These are phyloP conservation scores for Saksenaea oblongispora DNA, from an alignment of 371 early-diverging fungal species.

Conservation along the genomic window DNA sequence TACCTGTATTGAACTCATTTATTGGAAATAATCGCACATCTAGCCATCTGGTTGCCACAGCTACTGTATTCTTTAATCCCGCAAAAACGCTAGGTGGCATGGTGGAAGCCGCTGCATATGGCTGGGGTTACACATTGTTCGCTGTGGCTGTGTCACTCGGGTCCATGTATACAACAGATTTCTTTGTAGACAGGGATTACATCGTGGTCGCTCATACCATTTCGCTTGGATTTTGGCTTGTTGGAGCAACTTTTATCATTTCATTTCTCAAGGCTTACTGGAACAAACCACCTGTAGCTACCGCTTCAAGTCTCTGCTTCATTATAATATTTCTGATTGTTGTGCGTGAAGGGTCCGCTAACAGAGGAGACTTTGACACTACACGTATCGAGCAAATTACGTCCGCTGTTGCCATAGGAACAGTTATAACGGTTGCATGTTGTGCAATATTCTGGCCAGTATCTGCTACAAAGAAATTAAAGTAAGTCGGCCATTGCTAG, in stretches of 20 bases:
- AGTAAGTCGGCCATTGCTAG: constrained; percentile 19
- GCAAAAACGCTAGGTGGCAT: constrained; percentile 68
- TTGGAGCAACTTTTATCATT: constrained; percentile 59
- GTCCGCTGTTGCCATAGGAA: constrained; percentile 57
- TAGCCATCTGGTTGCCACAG: constrained; percentile 65
- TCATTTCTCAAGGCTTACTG: constrained; percentile 64
- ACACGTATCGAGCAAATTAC: constrained; percentile 59
- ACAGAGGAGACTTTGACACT: constrained; percentile 52
- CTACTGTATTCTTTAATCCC: constrained; percentile 72
- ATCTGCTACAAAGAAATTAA: constrained; percentile 59
- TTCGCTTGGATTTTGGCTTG: constrained; percentile 58
- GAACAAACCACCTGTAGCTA: constrained; percentile 65
- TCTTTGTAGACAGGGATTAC: constrained; percentile 50
- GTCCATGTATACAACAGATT: constrained; percentile 60
- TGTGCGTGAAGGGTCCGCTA: constrained; percentile 54
- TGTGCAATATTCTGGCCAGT: constrained; percentile 65
- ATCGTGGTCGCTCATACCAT: constrained; percentile 46
- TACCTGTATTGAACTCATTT: constrained; percentile 50
- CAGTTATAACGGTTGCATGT: constrained; percentile 53
- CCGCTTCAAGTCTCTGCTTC: constrained; percentile 62
- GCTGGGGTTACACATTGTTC: constrained; percentile 57
- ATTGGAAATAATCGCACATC: constrained; percentile 50
- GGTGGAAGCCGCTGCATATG: constrained; percentile 65
- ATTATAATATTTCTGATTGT: constrained; percentile 60
- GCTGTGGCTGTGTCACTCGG: constrained; percentile 52